Conservation (phyloP, 1,284 basidiomycete species). For the Cryptococcus deneoformans region DNA sequence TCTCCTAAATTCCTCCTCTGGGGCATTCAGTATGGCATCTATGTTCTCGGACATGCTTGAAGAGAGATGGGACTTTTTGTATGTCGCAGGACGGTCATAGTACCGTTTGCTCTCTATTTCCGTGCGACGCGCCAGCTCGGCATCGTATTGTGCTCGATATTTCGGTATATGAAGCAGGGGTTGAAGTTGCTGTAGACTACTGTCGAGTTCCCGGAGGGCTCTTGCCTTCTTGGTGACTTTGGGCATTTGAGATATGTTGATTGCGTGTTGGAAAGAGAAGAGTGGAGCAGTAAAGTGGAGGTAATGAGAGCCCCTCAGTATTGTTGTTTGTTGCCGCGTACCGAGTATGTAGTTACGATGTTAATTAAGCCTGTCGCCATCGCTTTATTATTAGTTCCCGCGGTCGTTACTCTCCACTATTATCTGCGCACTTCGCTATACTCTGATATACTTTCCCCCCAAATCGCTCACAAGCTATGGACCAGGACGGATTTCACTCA, state of each 20-base stretch:
- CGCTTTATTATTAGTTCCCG: too few species aligned
- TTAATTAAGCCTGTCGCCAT: too few species aligned
- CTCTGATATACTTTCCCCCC: too few species aligned
- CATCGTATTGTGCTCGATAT: not conserved
- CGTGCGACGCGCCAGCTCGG: not conserved
- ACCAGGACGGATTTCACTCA: slow-evolving; percentile 47
- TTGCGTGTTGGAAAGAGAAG: too few species aligned
- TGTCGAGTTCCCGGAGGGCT: not conserved
- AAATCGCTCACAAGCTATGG: slow-evolving; percentile 3
- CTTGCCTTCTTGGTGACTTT: not conserved
- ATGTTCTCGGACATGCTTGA: not conserved
- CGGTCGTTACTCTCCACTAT: too few species aligned
- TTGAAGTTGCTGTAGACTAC: not conserved
- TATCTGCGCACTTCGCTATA: too few species aligned
- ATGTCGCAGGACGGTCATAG: not conserved
- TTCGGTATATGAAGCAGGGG: not conserved
- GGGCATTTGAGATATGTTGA: not conserved
- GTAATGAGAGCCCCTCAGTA: too few species aligned
- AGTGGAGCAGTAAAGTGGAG: too few species aligned
- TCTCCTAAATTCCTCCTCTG: not conserved
- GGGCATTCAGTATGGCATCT: not conserved
- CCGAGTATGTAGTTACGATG: too few species aligned
- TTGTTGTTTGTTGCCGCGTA: too few species aligned
- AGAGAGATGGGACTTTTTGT: too few species aligned
- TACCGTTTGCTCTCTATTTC: not conserved